Evolutionary conservation across 2,329 filamentous ascomycete species (phyloP), one percentile per base, ranked within the genome.

Genomic region (Aspergillus fructus): DNA sequence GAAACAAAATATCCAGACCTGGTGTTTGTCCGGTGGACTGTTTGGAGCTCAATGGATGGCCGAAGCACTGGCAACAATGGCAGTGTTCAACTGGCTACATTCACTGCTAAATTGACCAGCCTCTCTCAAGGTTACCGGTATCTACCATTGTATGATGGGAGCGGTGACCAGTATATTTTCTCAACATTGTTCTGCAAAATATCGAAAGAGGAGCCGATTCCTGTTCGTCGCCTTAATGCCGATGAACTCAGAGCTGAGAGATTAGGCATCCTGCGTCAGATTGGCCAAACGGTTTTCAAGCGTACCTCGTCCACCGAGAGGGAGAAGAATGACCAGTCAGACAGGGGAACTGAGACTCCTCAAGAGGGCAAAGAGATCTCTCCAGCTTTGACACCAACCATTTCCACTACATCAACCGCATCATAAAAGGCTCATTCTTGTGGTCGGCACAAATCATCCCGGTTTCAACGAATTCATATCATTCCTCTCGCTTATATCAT

Each of bases 1-100:
- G 91, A 91, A 48, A 97, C 94, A n/a, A 96, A 96, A 70, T 93
- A 93, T 70, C 93, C 93, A 0, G 91, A 94, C 66, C 81, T 99
- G 30, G 89, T 97, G 57, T 97, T 97, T 74, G 87, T 99, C 52
- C 89, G 92, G 46, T 96, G 91, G 85, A 93, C 89, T 23, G 91
- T 97, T 55, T 93, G 90, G 82, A 89, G 94, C 64, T 93, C 92
- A 1, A 81, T 85, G 58, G 90, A 93, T 69, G 90, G 90, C 42
- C 83, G 87, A 65, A 88, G 80, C 63, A 84, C 85, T 64, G 89
- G 84, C 58, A 87, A 87, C 61, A 81, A 80, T 76, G 84, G 74
- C 76, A 83, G 63, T 78, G 74, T 78, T 23, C 80, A 91, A 21
- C 82, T 97, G 56, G 94, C 91, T 3, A 94, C 89, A 1, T 97